phyloP scores from a whole-genome alignment of 345 rosid species.

The Linum usitatissimum region DNA sequence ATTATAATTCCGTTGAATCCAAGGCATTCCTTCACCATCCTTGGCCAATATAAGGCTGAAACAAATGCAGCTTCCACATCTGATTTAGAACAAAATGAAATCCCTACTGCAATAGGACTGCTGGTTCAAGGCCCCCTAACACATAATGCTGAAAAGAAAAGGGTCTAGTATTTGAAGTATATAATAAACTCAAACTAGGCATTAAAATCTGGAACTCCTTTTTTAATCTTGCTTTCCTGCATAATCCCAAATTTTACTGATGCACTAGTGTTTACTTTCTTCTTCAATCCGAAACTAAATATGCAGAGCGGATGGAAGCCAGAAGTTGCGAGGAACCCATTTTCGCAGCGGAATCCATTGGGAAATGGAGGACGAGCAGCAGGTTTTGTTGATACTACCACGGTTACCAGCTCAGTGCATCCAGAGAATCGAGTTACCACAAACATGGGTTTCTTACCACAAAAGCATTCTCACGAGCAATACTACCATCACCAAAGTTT shows the following conservation, averaged over 20 bases:
- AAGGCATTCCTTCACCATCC: no score
- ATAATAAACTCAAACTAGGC: no score
- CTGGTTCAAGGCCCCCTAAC: no score
- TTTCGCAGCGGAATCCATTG: slow-evolving; percentile 35
- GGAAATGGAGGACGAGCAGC: not conserved
- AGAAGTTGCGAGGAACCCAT: slow-evolving; percentile 48
- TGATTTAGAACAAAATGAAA: not conserved
- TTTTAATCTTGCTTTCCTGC: no score
- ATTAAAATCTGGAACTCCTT: no score
- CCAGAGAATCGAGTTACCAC: slow-evolving; percentile 18
- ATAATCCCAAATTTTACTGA: not conserved
- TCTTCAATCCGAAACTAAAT: slow-evolving; percentile 2
- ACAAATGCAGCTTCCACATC: not conserved
- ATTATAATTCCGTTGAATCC: not conserved
- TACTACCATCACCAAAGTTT: slow-evolving; percentile 16
- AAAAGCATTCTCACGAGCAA: slow-evolving; percentile 24
- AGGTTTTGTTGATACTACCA: not conserved
- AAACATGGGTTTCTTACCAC: slow-evolving; percentile 17
- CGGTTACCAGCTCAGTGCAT: slow-evolving; percentile 9
- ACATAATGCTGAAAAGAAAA: no score
- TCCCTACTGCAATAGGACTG: no score
- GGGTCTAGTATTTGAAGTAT: no score
- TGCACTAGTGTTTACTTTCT: not conserved
- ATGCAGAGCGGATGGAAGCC: slow-evolving; percentile 71
- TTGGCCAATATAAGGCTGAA: no score